Percentiles rank a stretch among this genome's conserved stretches.
Conservation (phyloP, 2,329 filamentous ascomycete genomes). For the Mycosphaerella arachidis region DNA sequence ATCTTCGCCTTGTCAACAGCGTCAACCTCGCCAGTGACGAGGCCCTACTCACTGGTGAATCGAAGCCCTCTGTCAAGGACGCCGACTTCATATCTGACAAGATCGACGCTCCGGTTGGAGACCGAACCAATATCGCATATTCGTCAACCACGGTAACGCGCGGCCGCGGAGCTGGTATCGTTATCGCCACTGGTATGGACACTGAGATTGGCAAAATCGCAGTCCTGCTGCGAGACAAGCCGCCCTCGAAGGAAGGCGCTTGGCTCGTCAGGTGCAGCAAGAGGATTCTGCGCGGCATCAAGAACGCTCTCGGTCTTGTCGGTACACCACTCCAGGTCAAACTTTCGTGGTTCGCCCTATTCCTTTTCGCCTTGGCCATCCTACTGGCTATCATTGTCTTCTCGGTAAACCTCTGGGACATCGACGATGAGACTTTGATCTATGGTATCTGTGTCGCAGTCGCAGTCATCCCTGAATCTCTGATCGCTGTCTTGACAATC, state of each 20-base stretch:
- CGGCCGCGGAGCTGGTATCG: conserved; percentile 57
- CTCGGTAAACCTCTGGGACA: conserved; percentile 51
- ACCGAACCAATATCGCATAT: conserved; percentile 61
- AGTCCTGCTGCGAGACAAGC: conserved; percentile 31
- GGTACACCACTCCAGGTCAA: conserved; percentile 81
- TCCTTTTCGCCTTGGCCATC: conserved; percentile 71
- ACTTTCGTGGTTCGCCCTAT: conserved; percentile 76
- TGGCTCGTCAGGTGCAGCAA: conserved; percentile 15
- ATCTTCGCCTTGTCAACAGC: conserved; percentile 56
- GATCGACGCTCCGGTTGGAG: conserved; percentile 52
- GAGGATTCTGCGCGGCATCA: conserved; percentile 53
- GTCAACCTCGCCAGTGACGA: conserved; percentile 76
- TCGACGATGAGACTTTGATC: conserved; percentile 43
- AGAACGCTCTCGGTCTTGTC: conserved; percentile 37
- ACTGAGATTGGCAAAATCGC: conserved; percentile 67
- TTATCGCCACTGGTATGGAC: conserved; percentile 56
- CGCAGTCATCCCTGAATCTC: conserved; percentile 46
- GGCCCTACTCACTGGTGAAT: conserved; percentile 66
- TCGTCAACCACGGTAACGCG: conserved; percentile 61
- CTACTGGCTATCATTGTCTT: conserved; percentile 65
- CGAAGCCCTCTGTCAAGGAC: conserved; percentile 43
- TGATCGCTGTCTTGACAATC: conserved; percentile 64
- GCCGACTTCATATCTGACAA: conserved; percentile 28
- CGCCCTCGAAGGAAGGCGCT: conserved; percentile 10
- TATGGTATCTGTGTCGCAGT: conserved; percentile 47